Evolutionary conservation across 139 green algal species (phyloP).

Genomic region (Closterium sp.): DNA sequence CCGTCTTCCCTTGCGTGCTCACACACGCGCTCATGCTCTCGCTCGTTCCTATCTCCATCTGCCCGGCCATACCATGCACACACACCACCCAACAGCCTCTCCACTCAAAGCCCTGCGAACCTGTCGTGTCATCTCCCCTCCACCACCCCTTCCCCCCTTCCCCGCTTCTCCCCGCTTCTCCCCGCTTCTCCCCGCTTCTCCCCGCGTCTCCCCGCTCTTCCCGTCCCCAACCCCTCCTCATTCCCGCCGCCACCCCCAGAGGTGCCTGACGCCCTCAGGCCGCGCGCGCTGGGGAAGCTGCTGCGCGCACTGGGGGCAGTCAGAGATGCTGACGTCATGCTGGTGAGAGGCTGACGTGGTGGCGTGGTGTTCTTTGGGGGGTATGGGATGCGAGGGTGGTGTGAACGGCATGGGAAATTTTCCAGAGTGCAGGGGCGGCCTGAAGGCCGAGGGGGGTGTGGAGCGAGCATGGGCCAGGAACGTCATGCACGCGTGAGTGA

Average conservation of each 20-base stretch:
- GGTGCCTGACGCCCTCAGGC: not conserved
- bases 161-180: too few relatives aligned
- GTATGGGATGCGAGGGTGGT: not conserved
- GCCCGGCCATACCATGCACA: not conserved
- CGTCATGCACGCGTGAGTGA: too few relatives aligned
- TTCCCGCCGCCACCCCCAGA: not conserved
- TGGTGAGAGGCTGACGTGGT: not conserved
- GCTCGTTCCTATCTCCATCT: not conserved
- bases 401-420: too few relatives aligned
- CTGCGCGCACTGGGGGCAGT: constrained; percentile 19
- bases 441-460: too few relatives aligned
- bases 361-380: too few relatives aligned
- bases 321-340: constrained; percentile 40
- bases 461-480: too few relatives aligned
- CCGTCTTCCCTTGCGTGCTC: not conserved
- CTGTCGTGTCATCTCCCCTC: not conserved
- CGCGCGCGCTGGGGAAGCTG: not conserved
- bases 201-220: not conserved
- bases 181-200: too few relatives aligned
- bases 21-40: not conserved
- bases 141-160: too few relatives aligned
- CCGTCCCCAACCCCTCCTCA: too few relatives aligned
- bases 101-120: not conserved
- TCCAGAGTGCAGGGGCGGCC: too few relatives aligned
- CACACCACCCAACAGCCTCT: not conserved